A percentile compares a stretch with the other conserved stretches of the same genome.
Evolutionary conservation across 768 basidiomycete genomes (phyloP).

Genomic region (Mycena amicta): DNA sequence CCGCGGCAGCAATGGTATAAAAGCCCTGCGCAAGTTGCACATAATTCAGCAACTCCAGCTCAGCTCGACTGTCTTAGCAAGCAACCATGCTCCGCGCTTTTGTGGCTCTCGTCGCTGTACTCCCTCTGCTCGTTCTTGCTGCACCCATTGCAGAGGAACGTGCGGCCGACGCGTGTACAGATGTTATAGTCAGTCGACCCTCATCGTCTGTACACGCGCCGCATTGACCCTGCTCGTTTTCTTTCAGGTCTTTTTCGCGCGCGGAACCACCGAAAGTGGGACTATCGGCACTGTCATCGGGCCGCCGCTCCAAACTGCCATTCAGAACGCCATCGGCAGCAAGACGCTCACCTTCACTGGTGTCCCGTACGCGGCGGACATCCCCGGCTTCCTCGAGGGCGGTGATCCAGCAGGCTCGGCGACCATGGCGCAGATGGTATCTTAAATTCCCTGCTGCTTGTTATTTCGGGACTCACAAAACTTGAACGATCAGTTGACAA

Average conservation of each 20-base stretch:
- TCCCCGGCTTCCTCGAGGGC: conserved; percentile 40
- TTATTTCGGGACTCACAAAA: too few species aligned
- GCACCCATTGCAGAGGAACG: conserved; percentile 5
- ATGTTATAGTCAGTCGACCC: conserved; percentile 10
- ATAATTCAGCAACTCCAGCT: neutral
- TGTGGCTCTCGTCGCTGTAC: neutral
- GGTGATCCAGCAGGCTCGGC: conserved; percentile 37
- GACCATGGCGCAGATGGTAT: conserved; percentile 38
- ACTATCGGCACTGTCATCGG: conserved; percentile 41
- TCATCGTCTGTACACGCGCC: too few species aligned
- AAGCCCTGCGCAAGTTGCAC: neutral
- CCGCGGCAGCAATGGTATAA: neutral
- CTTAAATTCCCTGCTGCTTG: conserved; percentile 8
- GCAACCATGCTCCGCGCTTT: conserved; percentile 12
- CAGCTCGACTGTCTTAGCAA: neutral
- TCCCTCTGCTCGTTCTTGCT: conserved; percentile 2
- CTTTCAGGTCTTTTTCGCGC: conserved; percentile 38
- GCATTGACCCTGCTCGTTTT: neutral
- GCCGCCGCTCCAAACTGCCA: conserved; percentile 36
- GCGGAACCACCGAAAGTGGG: conserved; percentile 37
- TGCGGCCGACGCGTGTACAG: conserved; percentile 8
- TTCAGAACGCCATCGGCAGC: conserved; percentile 30
- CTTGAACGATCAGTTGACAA: conserved; percentile 10
- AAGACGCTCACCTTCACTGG: conserved; percentile 38
- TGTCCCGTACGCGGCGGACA: conserved; percentile 37